phyloP scores from a whole-genome alignment of 176 grass and related monocot species.

The Elymus sibiricus region DNA sequence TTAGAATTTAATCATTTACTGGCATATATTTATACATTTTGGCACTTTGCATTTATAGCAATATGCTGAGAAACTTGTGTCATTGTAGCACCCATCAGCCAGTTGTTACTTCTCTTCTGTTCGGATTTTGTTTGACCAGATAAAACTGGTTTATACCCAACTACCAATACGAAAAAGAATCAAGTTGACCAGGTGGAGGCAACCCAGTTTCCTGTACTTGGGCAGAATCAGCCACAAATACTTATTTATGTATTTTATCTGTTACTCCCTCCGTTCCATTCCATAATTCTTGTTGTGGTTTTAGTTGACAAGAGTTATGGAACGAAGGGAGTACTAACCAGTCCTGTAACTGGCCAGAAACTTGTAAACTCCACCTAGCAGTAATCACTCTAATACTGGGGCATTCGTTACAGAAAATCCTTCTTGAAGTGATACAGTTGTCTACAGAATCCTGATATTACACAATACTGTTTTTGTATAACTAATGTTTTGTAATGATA shows the following conservation, averaged over 20 bases:
- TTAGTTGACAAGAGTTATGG: no score
- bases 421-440: neutral
- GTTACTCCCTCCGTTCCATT: neutral
- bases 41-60: neutral
- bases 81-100: neutral
- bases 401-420: neutral
- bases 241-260: neutral
- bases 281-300: no score
- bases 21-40: neutral
- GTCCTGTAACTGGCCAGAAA: neutral
- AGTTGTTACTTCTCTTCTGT: neutral
- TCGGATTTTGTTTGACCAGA: neutral
- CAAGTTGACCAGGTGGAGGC: neutral
- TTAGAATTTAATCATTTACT: neutral
- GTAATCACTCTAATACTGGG: neutral
- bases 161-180: neutral
- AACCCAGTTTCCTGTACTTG: neutral
- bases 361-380: neutral
- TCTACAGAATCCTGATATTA: neutral
- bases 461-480: conserved; percentile 17
- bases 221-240: neutral
- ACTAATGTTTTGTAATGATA: neutral
- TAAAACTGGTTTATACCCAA: neutral
- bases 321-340: neutral
- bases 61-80: neutral